Percentiles rank a stretch among this genome's conserved stretches.
Conservation (phyloP, 768 basidiomycete genomes). For the Artomyces pyxidatus region DNA sequence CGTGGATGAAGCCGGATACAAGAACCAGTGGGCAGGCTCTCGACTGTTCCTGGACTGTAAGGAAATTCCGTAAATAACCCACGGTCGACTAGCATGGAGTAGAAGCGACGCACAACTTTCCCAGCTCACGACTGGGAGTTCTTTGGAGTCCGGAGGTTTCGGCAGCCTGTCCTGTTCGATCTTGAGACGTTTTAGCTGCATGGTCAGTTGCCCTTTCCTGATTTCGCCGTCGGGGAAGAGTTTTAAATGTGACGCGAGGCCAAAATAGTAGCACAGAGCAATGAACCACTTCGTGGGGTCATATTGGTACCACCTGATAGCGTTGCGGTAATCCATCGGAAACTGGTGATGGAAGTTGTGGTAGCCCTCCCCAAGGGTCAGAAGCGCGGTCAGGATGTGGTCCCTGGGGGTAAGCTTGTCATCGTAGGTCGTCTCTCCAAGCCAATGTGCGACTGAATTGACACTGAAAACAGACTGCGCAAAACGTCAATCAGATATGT, state of each 20-base stretch:
- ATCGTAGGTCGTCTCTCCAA: constrained; percentile 47
- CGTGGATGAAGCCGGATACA: constrained; percentile 83
- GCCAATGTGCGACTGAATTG: constrained; percentile 52
- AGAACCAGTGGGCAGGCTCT: constrained; percentile 58
- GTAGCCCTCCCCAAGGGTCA: constrained; percentile 73
- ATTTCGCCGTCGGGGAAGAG: constrained; percentile 88
- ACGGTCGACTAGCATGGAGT: constrained; percentile 1
- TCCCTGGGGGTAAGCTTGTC: constrained; percentile 47
- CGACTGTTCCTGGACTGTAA: constrained; percentile 58
- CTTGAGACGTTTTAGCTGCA: constrained; percentile 74
- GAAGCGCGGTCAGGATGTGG: constrained; percentile 42
- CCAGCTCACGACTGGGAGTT: constrained; percentile 76
- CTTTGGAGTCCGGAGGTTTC: constrained; percentile 52
- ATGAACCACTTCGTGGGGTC: constrained; percentile 82
- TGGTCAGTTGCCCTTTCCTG: constrained; percentile 69
- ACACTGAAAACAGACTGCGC: constrained; percentile 44
- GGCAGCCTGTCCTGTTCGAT: constrained; percentile 48
- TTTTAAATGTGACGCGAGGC: constrained; percentile 75
- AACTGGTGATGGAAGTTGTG: constrained; percentile 70
- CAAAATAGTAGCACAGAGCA: constrained; percentile 45
- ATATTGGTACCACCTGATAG: constrained; percentile 57
- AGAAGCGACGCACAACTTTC: constrained; percentile 53
- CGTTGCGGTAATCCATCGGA: constrained; percentile 48
- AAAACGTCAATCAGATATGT: neutral
- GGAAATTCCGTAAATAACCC: neutral